phyloP scores from a whole-genome alignment of 164 flowering plant genomes.

The Protea cynaroides region DNA sequence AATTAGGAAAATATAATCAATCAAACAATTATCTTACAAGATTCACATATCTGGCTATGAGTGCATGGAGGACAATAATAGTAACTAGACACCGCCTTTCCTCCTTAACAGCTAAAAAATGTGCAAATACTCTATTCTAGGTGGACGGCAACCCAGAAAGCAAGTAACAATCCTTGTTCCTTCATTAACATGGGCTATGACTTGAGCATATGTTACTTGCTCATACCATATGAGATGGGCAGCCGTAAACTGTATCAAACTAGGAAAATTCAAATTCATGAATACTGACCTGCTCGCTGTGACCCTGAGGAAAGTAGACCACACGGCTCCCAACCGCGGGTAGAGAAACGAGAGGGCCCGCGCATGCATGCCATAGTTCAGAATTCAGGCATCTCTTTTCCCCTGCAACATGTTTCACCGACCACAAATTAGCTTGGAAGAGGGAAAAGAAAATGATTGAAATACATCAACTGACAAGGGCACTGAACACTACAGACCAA shows the following conservation, averaged over 20 bases:
- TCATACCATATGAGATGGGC: not conserved
- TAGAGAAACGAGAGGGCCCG: slow-evolving; percentile 93
- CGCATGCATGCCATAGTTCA: slow-evolving; percentile 99
- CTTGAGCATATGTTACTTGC: not conserved
- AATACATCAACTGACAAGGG: not conserved
- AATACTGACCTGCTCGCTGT: slow-evolving; percentile 76
- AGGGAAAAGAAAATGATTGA: not conserved
- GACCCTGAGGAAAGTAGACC: slow-evolving; percentile 92
- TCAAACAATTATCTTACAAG: too few species aligned
- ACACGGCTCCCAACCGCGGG: slow-evolving; percentile 89
- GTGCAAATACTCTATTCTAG: too few species aligned
- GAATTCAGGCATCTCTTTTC: slow-evolving; percentile 75
- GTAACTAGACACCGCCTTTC: too few species aligned
- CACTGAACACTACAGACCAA: not conserved
- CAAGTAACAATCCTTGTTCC: too few species aligned
- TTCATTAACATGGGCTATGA: too few species aligned
- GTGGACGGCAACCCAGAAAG: too few species aligned
- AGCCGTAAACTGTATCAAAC: not conserved
- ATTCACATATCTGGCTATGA: too few species aligned
- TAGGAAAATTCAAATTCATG: not conserved
- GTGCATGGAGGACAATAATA: too few species aligned
- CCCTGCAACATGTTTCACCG: slow-evolving; percentile 34
- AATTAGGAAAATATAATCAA: too few species aligned
- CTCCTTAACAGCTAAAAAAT: too few species aligned
- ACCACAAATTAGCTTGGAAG: not conserved